These are phyloP conservation scores for Xerocomus minutiporus DNA, from an alignment of 1,284 basidiomycete genomes.

Conservation along the genomic window DNA sequence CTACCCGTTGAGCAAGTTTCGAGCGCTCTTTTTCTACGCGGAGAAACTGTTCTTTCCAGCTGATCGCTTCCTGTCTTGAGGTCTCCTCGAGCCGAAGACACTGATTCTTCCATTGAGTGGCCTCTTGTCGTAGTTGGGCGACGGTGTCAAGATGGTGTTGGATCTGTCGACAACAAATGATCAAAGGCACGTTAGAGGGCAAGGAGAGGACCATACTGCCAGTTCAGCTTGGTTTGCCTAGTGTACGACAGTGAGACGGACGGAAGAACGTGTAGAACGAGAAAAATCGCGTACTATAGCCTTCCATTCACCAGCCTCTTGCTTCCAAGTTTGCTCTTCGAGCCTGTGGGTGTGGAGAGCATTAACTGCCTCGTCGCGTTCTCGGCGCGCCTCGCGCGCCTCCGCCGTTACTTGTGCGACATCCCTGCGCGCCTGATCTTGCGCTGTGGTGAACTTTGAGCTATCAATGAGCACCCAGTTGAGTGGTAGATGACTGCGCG, in stretches of 20 bases:
- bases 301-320: slow-evolving; percentile 47
- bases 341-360: slow-evolving; percentile 42
- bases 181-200: slow-evolving; percentile 2
- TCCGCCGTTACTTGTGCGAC: slow-evolving; percentile 45
- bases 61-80: slow-evolving; percentile 42
- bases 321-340: slow-evolving; percentile 47
- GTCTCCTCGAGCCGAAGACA: slow-evolving; percentile 49
- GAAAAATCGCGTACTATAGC: slow-evolving; percentile 44
- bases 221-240: slow-evolving; percentile 56
- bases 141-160: slow-evolving; percentile 58
- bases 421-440: slow-evolving; percentile 42
- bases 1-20: slow-evolving; percentile 48
- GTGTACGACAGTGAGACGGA: slow-evolving; percentile 9
- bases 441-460: slow-evolving; percentile 42
- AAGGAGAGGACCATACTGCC: slow-evolving; percentile 39
- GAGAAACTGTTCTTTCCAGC: slow-evolving; percentile 70
- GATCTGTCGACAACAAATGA: slow-evolving; percentile 35
- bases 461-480: slow-evolving; percentile 3
- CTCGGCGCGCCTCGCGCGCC: slow-evolving; percentile 42
- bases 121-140: slow-evolving; percentile 55
- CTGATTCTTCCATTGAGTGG: slow-evolving; percentile 65
- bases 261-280: not conserved
- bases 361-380: slow-evolving; percentile 53
- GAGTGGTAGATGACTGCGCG: slow-evolving; percentile 7
- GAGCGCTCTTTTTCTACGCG: slow-evolving; percentile 61